phyloP scores from a whole-genome alignment of 164 flowering plant genomes.

The Magnolia kwangsiensis region DNA sequence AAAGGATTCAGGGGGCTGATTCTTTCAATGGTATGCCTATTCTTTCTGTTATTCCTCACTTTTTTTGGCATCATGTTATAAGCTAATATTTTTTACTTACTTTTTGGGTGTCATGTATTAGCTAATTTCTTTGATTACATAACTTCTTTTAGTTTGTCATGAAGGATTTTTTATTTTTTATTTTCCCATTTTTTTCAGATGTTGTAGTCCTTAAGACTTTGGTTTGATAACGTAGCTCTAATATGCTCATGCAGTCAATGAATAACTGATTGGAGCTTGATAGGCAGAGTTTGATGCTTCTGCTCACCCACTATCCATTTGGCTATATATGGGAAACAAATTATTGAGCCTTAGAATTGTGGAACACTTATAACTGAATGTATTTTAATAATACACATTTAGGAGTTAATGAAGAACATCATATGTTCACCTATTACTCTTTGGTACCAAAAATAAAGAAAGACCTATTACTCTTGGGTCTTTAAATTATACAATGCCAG shows the following conservation, averaged over 20 bases:
- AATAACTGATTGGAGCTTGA: neutral
- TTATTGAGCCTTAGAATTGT: neutral
- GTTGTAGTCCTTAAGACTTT: neutral
- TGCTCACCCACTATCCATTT: neutral
- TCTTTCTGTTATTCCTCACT: neutral
- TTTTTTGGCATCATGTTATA: neutral
- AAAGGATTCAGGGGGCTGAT: slow-evolving; percentile 24
- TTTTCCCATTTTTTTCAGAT: neutral
- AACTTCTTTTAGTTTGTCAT: neutral
- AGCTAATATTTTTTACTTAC: neutral
- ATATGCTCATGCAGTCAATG: neutral
- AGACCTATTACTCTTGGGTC: too few relatives aligned
- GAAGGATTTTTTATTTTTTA: neutral
- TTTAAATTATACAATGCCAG: too few relatives aligned
- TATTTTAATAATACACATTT: too few relatives aligned
- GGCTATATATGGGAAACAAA: neutral
- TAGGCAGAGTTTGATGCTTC: neutral
- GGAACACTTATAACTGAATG: neutral
- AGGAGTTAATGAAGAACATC: too few relatives aligned
- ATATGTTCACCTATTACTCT: neutral
- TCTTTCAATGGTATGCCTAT: slow-evolving; percentile 26
- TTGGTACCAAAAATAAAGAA: neutral
- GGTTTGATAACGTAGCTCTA: neutral
- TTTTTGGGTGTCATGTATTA: neutral
- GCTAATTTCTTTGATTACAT: neutral